Evolutionary conservation across 371 early-diverging fungal genomes (phyloP).

Genomic region (Mucor racemosus): DNA sequence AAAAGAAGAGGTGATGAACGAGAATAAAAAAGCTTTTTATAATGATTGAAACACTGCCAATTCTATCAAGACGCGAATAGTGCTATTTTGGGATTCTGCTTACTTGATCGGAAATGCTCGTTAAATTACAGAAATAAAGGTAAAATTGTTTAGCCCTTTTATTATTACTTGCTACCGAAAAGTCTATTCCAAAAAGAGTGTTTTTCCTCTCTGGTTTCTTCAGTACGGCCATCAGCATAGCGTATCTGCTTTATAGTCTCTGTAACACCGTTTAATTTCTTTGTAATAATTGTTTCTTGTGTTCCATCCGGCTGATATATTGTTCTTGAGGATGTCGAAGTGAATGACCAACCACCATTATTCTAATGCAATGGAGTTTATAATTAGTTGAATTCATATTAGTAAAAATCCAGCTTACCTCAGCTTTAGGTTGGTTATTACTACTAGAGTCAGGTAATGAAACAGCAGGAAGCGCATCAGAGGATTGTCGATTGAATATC

Average conservation of each 20-base stretch:
- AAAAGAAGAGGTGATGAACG: not conserved
- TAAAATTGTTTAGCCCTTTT: not conserved
- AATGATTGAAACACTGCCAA: too few species aligned
- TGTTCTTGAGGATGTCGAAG: conserved; percentile 36
- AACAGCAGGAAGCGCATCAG: not conserved
- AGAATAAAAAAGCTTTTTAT: not conserved
- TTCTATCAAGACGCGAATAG: not conserved
- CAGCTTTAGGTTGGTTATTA: not conserved
- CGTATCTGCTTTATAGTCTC: conserved; percentile 39
- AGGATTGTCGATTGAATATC: not conserved
- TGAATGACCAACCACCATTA: conserved; percentile 35
- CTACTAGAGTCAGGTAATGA: not conserved
- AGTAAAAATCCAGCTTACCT: not conserved
- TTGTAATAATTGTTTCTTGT: conserved; percentile 37
- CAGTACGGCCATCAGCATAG: conserved; percentile 43
- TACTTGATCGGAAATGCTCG: not conserved
- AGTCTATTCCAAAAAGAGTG: conserved; percentile 21
- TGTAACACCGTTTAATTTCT: conserved; percentile 39
- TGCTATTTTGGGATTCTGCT: conserved; percentile 9
- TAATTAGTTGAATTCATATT: not conserved
- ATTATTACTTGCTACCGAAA: not conserved
- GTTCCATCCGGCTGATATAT: conserved; percentile 41
- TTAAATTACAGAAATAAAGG: not conserved
- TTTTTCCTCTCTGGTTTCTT: conserved; percentile 34
- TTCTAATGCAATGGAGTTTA: conserved; percentile 4